A percentile compares a stretch with the other conserved stretches of the same genome.
These are phyloP conservation scores for Trichosporon inkin DNA, from an alignment of 1,284 basidiomycete species.

Conservation along the genomic window DNA sequence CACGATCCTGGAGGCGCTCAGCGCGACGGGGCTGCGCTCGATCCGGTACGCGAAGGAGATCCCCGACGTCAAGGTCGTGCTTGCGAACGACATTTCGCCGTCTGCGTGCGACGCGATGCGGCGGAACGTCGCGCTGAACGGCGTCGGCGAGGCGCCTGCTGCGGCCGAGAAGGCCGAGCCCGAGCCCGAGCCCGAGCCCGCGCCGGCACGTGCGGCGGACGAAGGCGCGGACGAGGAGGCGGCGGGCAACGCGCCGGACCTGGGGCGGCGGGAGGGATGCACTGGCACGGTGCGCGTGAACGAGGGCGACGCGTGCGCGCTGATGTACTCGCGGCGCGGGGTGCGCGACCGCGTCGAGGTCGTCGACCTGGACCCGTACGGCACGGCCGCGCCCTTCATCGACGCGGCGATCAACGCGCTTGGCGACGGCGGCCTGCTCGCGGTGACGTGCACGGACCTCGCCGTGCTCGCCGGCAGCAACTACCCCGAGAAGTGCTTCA, in stretches of 20 bases:
- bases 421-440: conserved; percentile 84
- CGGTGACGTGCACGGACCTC: conserved; percentile 94
- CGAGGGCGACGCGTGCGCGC: conserved; percentile 85
- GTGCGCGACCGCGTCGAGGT: conserved; percentile 75
- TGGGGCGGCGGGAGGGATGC: conserved; percentile 43
- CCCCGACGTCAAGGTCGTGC: conserved; percentile 80
- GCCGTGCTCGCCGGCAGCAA: conserved; percentile 90
- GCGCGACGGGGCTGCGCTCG: conserved; percentile 89
- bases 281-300: conserved; percentile 70
- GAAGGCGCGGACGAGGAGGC: conserved; percentile 21
- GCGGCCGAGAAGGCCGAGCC: conserved; percentile 7
- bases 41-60: conserved; percentile 99
- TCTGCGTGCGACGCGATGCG: conserved; percentile 82
- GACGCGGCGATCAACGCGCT: conserved; percentile 93
- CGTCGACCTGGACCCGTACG: conserved; percentile 96
- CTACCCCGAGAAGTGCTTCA: conserved; percentile 94
- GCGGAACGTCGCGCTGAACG: conserved; percentile 85
- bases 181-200: conserved; percentile 4
- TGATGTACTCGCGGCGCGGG: conserved; percentile 86
- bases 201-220: not conserved
- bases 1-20: conserved; percentile 87
- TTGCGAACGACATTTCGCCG: conserved; percentile 88
- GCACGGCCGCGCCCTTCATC: conserved; percentile 93
- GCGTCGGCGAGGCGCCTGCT: conserved; percentile 54
- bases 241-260: conserved; percentile 22